Base-by-base conservation (phyloP, 2,329 filamentous ascomycete species). In the Cladophialophora bantiana region DNA sequence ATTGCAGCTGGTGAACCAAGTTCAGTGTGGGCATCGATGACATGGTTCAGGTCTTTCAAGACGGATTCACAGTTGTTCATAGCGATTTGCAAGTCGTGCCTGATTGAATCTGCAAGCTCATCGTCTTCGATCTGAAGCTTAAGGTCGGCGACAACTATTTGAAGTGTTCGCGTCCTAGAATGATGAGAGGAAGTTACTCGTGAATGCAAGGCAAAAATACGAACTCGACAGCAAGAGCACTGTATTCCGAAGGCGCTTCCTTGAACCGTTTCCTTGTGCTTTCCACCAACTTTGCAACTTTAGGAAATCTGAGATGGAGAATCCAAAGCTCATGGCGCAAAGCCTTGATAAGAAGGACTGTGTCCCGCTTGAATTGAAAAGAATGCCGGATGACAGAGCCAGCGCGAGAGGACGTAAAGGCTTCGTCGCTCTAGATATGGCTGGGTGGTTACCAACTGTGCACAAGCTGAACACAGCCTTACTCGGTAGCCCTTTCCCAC, bases 271-370 rank as follows among this genome's bases (percentile, higher is more conserved):
- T 64, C 15, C 65, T 32, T 3, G 55, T 48, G n/a, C 10, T 45
- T n/a, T 61, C 59, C 15, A 60, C 26, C 56, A 67, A 56, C 18
- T 60, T 6, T 7, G 48, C 52, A 4, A 67, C 13, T 12, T 20
- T 5, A 67, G 42, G 32, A 67, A 52, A 45, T 68, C 67, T 42
- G 64, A 55, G 18, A 66, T 18, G 9, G 38, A 35, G 36, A 68
- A 67, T 35, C 67, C 67, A 40, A 68, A 66, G 32, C 62, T 66
- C 67, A 68, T 68, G 56, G 20, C 26, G 56, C 12, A n/a, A 34
- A 2, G 9, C 20, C 2, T 45, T 5, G 53, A 36, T 15, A 56
- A 15, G 7, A 36, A 42, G 13, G 26, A 26, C 3, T 26, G 26
- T 26, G 26, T 3, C 3, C 2, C 26, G 26, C 3, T 26, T 26